Base-by-base conservation (phyloP, 495 filamentous ascomycete species). In the Entonaema liquescens region DNA sequence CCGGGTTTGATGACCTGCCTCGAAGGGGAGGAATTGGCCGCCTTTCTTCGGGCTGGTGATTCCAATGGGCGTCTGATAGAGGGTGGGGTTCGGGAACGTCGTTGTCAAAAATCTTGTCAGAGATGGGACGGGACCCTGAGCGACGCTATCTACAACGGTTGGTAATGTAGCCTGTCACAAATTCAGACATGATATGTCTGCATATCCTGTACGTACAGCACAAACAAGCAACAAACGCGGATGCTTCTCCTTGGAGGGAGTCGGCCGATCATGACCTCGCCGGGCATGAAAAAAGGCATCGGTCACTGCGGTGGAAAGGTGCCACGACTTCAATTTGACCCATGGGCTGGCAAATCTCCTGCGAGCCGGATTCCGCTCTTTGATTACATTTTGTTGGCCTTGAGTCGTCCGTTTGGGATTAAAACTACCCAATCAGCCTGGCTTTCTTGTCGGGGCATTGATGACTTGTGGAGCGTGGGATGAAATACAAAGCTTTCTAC, bases 171-270 rank as follows among this genome's bases (percentile, higher is more conserved):
- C 64, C 47, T 44, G 55, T 72, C 54, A 65, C 49, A 65, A 59
- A 59, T 61, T 40, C n/a, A 59, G 26, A 21, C 33, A 57, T 47
- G 70, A 47, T 44, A 44, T 35, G 25, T 59, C 64, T 72, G 59
- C 69, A 72, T 72, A 54, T 68, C 59, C 59, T 69, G 61, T 68
- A 73, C 42, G 57, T 69, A 68, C 70, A 65, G 57, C 70, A 66
- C 65, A 73, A 68, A 62, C 61, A 73, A 61, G 65, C 56, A 73
- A 69, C 70, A 66, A 56, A 73, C 65, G 70, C 70, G 70, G 65
- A 69, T 62, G 60, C 65, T 55, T 73, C 65, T 73, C 59, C 70
- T 73, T 73, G 70, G 70, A 56, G 61, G 44, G 42, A 47, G 57
- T 23, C 52, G 52, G 70, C 44, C 70, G 70, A 73, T 73, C 70